A percentile compares a stretch with the other conserved stretches of the same genome.
phyloP scores from a whole-genome alignment of 2,329 filamentous ascomycete genomes.

The Ilyonectria robusta region DNA sequence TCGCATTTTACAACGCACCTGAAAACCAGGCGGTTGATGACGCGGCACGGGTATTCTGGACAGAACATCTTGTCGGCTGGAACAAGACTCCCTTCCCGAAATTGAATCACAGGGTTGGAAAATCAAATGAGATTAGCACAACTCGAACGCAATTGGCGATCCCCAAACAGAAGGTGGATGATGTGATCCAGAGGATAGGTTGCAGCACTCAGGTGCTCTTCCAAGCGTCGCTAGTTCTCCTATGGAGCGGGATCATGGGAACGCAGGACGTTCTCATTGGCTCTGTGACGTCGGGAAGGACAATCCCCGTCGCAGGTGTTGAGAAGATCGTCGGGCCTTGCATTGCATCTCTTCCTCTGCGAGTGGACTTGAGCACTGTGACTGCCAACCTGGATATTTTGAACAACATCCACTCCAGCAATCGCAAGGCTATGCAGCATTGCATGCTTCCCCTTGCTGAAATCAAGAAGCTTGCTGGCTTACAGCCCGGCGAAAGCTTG shows the following conservation, averaged over 20 bases:
- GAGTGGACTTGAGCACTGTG: slow-evolving; percentile 70
- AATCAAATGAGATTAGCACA: slow-evolving; percentile 32
- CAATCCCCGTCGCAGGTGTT: slow-evolving; percentile 77
- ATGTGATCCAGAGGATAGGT: slow-evolving; percentile 56
- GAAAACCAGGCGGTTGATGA: slow-evolving; percentile 50
- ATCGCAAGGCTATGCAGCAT: slow-evolving; percentile 76
- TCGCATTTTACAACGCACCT: slow-evolving; percentile 60
- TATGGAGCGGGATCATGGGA: slow-evolving; percentile 77
- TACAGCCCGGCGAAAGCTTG: slow-evolving; percentile 69
- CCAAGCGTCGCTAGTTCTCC: slow-evolving; percentile 77
- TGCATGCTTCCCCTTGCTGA: slow-evolving; percentile 75
- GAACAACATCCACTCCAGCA: slow-evolving; percentile 73
- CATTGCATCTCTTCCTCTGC: slow-evolving; percentile 80
- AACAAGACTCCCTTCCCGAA: slow-evolving; percentile 71
- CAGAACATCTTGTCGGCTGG: slow-evolving; percentile 71
- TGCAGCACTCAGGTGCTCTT: slow-evolving; percentile 80
- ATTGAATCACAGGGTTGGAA: slow-evolving; percentile 48
- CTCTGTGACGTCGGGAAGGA: slow-evolving; percentile 85
- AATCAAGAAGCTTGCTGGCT: slow-evolving; percentile 73
- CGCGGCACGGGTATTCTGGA: slow-evolving; percentile 76
- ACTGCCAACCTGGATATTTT: slow-evolving; percentile 73
- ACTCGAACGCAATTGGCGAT: slow-evolving; percentile 35
- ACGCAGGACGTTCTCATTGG: slow-evolving; percentile 79
- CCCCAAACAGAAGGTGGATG: slow-evolving; percentile 41
- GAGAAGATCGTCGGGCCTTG: slow-evolving; percentile 86